A percentile compares a stretch with the other conserved stretches of the same genome.
Conservation (phyloP, 257 asterid species). For the Jasminum sambac region DNA sequence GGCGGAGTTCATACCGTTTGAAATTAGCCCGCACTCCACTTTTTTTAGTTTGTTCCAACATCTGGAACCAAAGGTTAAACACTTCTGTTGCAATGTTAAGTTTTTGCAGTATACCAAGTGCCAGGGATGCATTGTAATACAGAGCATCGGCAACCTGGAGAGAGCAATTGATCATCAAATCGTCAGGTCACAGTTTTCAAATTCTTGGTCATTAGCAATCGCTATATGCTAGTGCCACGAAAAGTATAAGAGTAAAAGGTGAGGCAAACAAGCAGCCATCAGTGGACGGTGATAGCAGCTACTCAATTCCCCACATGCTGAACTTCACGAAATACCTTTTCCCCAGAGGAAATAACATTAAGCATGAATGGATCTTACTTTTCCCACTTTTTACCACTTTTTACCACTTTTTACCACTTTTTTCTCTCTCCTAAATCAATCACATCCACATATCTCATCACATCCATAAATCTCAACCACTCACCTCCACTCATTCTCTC, state of each 20-base stretch:
- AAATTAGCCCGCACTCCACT: conserved; percentile 77
- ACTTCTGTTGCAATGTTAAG: conserved; percentile 86
- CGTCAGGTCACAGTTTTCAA: conserved; percentile 12
- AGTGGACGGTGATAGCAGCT: neutral
- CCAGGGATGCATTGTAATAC: conserved; percentile 73
- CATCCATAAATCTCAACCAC: too few relatives aligned
- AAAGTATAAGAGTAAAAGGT: conserved; percentile 9
- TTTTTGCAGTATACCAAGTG: conserved; percentile 81
- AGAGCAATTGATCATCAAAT: conserved; percentile 18
- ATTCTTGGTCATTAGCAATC: conserved; percentile 8
- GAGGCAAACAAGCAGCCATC: neutral
- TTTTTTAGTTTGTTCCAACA: conserved; percentile 86
- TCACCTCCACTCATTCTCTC: too few relatives aligned
- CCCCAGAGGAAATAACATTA: too few relatives aligned
- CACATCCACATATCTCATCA: too few relatives aligned
- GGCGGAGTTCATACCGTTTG: conserved; percentile 53
- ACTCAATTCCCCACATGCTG: neutral
- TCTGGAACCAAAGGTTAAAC: conserved; percentile 93
- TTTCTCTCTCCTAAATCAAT: too few relatives aligned
- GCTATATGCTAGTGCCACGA: conserved; percentile 8
- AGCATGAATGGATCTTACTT: too few relatives aligned
- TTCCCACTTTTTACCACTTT: too few relatives aligned
- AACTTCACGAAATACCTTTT: too few relatives aligned
- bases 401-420: too few relatives aligned
- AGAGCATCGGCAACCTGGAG: conserved; percentile 93